These are phyloP conservation scores for Aspergillus olivimuriae DNA, from an alignment of 495 filamentous ascomycete species.

Conservation along the genomic window DNA sequence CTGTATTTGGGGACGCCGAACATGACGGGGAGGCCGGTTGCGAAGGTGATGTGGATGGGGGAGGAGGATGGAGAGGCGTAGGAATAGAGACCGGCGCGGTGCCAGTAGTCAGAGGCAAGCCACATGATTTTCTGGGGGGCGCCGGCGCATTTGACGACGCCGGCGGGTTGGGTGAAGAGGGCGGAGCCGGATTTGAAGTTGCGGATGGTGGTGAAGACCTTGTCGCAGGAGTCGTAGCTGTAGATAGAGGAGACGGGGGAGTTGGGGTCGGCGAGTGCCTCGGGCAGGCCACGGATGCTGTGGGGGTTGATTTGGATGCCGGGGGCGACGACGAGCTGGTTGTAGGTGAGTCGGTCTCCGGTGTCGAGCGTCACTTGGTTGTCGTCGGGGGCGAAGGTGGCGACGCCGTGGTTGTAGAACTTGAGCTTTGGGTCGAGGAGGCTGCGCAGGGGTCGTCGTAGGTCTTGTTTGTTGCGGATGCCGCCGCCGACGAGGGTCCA, in stretches of 20 bases:
- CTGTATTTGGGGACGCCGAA: slow-evolving; percentile 67
- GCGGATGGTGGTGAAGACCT: slow-evolving; percentile 50
- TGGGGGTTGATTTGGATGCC: slow-evolving; percentile 52
- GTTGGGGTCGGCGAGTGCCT: slow-evolving; percentile 50
- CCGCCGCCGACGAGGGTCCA: slow-evolving; percentile 66
- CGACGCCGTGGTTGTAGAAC: slow-evolving; percentile 50
- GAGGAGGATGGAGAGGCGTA: slow-evolving; percentile 31
- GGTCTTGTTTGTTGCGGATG: slow-evolving; percentile 49
- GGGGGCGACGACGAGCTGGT: slow-evolving; percentile 59
- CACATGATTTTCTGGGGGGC: slow-evolving; percentile 68
- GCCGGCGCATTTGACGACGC: slow-evolving; percentile 62
- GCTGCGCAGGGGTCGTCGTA: slow-evolving; percentile 44
- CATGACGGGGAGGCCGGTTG: slow-evolving; percentile 56
- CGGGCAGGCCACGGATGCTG: slow-evolving; percentile 52
- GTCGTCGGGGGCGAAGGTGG: slow-evolving; percentile 48
- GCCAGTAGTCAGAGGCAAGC: slow-evolving; percentile 63
- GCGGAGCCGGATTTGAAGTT: slow-evolving; percentile 49
- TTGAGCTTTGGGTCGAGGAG: slow-evolving; percentile 55
- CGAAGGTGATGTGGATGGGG: slow-evolving; percentile 55
- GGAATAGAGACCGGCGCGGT: slow-evolving; percentile 52
- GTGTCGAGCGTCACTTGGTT: slow-evolving; percentile 53
- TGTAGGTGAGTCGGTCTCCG: slow-evolving; percentile 53
- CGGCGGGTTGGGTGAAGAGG: slow-evolving; percentile 63
- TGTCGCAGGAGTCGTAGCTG: slow-evolving; percentile 53
- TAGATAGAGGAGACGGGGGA: slow-evolving; percentile 60